Evolutionary conservation across 2,329 filamentous ascomycete species (phyloP).

Genomic region (Nothophoma quercina): DNA sequence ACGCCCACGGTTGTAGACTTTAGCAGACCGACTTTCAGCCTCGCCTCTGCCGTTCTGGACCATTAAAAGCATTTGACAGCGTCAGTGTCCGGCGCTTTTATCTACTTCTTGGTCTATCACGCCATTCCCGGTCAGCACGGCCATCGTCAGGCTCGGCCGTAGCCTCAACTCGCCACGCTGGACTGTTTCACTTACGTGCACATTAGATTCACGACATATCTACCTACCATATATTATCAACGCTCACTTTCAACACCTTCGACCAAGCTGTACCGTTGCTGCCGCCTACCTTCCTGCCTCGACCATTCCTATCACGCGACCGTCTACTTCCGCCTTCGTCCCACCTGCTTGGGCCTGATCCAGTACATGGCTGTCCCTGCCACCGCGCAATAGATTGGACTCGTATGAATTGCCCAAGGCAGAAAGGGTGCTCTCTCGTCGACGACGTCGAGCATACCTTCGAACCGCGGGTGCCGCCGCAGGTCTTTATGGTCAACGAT

Average conservation of each 20-base stretch:
- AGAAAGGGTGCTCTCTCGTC: constrained; percentile 44
- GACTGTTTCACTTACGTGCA: constrained; percentile 14
- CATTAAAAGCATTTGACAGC: constrained; percentile 1
- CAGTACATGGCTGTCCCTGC: constrained; percentile 34
- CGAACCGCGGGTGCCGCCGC: constrained; percentile 31
- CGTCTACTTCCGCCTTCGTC: constrained; percentile 8
- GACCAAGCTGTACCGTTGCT: neutral
- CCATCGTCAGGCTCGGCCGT: constrained; percentile 18
- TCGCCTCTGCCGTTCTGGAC: constrained; percentile 2
- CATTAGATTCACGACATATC: constrained; percentile 3
- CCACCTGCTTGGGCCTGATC: constrained; percentile 8
- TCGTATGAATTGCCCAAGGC: constrained; percentile 49
- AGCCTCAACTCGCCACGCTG: constrained; percentile 4
- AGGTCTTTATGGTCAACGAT: constrained; percentile 55
- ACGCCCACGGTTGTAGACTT: neutral
- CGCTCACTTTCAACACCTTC: neutral
- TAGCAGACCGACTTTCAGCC: constrained; percentile 6
- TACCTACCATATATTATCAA: neutral
- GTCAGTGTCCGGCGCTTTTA: constrained; percentile 6
- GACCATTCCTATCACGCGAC: constrained; percentile 15
- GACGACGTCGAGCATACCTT: constrained; percentile 44
- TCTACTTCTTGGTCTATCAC: neutral
- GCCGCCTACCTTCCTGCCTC: neutral
- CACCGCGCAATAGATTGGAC: constrained; percentile 21
- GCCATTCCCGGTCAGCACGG: constrained; percentile 26